Base-by-base conservation (phyloP, 1,284 basidiomycete genomes). In the Ustilago trichophora region DNA sequence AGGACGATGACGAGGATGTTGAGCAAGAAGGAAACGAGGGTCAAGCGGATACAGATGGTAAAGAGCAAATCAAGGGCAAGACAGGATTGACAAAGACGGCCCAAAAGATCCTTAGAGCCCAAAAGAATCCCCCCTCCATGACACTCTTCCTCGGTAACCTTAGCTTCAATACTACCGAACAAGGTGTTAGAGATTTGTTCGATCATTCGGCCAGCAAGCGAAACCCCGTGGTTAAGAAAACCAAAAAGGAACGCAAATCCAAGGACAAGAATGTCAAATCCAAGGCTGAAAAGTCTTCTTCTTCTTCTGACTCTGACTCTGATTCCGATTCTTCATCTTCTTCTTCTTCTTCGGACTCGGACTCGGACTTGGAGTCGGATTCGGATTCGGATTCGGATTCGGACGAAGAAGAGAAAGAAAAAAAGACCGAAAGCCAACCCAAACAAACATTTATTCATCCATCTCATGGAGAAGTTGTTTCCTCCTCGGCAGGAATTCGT, bases 61-160 rank as follows among this genome's bases (percentile, higher is more conserved):
- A 25, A 22, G 37, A 10, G 12, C 37, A 33, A 11, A 49, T 34
- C 3, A 56, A 71, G 16, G 77, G 77, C 1, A 80, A 81, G 22
- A 77, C 83, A 6, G 75, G 76, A 9, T 85, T 87, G 60, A 87
- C 89, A 10, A 92, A 92, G 82, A 89, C 87, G 3, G 90, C 90
- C 1, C 89, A 90, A 78, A 92, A 90, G 80, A 91, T 93, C 48
- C 85, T 95, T 10, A 83, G 85, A n/a, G 79, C 82, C 15, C 93
- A 95, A 78, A 92, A 90, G 80, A 91, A 93, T 77, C 87, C 90
- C 1, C 87, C 92, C 9, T 90, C 87, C 0, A 89, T 89, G 8
- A 93, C 91, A 10, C 84, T 96, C 12, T 95, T 95, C 84, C 80
- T 95, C 19, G 92, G 92, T 18, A 96, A 96, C 77, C 85, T 96